Conservation (phyloP, 2,329 filamentous ascomycete species). For the Fusarium paranaense region DNA sequence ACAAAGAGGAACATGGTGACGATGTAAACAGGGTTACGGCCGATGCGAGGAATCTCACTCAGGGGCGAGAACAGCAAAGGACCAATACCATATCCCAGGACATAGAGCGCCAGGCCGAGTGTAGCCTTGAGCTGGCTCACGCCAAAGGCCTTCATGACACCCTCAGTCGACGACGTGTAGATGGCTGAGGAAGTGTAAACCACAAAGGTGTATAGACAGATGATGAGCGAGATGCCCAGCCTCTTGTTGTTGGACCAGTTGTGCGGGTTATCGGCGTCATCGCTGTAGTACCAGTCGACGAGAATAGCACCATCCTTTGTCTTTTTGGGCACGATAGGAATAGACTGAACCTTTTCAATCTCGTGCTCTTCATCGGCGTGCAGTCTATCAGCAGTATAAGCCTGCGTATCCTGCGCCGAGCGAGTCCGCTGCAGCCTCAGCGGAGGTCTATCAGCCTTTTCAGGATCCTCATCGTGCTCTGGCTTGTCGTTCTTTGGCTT, state of each 20-base stretch:
- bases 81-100: conserved; percentile 72
- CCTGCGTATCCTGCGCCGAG: conserved; percentile 35
- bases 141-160: conserved; percentile 64
- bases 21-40: conserved; percentile 76
- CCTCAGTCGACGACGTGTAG: conserved; percentile 58
- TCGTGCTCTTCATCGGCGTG: conserved; percentile 49
- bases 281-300: conserved; percentile 66
- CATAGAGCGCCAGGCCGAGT: conserved; percentile 71
- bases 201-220: conserved; percentile 69
- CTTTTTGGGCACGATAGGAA: conserved; percentile 60
- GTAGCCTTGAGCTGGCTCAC: conserved; percentile 64
- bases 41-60: conserved; percentile 74
- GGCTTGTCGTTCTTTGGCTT: conserved; percentile 6
- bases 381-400: conserved; percentile 35
- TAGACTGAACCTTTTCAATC: conserved; percentile 58
- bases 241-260: conserved; percentile 63
- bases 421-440: conserved; percentile 41
- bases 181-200: conserved; percentile 65
- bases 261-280: conserved; percentile 67
- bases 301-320: conserved; percentile 64
- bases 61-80: conserved; percentile 75
- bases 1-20: conserved; percentile 76
- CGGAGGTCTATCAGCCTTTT: conserved; percentile 13
- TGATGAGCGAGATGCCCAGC: conserved; percentile 55
- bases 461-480: conserved; percentile 26